Percentiles rank a stretch among this genome's conserved stretches.
These are phyloP conservation scores for Penicillium nordicum DNA, from an alignment of 2,329 filamentous ascomycete genomes.

Conservation along the genomic window DNA sequence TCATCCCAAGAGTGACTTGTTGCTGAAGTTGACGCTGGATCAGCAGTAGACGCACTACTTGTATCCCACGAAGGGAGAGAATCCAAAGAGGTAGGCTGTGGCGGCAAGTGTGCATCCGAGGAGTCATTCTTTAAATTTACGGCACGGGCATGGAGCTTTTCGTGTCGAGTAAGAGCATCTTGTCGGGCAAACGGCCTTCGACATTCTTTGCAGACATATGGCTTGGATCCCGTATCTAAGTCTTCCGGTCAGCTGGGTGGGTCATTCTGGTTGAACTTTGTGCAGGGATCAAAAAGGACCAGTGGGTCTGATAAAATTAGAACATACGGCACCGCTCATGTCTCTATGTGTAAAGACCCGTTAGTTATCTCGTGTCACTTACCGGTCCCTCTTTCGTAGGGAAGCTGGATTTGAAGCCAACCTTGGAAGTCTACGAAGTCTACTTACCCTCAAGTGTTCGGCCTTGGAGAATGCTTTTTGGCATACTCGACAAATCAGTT, in stretches of 20 bases:
- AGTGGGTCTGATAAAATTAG: neutral
- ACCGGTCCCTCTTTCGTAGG: slow-evolving; percentile 12
- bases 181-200: slow-evolving; percentile 43
- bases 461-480: slow-evolving; percentile 44
- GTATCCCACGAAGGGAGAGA: slow-evolving; percentile 26
- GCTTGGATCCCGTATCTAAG: slow-evolving; percentile 42
- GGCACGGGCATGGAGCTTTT: slow-evolving; percentile 40
- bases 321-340: slow-evolving; percentile 45
- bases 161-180: slow-evolving; percentile 46
- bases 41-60: slow-evolving; percentile 18
- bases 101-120: slow-evolving; percentile 8
- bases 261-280: neutral
- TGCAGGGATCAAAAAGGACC: too few relatives aligned
- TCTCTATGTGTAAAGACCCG: slow-evolving; percentile 29
- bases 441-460: slow-evolving; percentile 40
- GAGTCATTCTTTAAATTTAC: slow-evolving; percentile 20
- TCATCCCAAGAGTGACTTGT: slow-evolving; percentile 27
- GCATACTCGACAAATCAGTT: slow-evolving; percentile 21
- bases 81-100: slow-evolving; percentile 20
- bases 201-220: slow-evolving; percentile 43
- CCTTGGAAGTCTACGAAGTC: slow-evolving; percentile 2
- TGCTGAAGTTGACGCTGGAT: slow-evolving; percentile 15
- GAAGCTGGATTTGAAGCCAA: neutral
- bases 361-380: slow-evolving; percentile 6
- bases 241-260: slow-evolving; percentile 20